Base-by-base conservation (phyloP, 768 basidiomycete genomes). In the Termitomyces sp. region DNA sequence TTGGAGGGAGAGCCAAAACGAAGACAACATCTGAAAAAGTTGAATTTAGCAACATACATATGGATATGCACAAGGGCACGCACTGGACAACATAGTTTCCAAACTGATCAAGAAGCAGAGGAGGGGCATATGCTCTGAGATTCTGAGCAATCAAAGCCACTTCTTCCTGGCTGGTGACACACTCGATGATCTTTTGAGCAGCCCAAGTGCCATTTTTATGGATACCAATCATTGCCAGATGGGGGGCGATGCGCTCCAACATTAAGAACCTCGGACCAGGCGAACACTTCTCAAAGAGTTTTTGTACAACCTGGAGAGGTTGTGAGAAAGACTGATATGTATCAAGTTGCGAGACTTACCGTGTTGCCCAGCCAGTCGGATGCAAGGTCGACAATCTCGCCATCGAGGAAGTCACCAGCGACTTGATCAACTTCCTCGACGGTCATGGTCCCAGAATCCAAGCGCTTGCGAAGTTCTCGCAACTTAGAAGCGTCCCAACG, bases 151-250 rank as follows among this genome's bases (percentile, higher is more conserved):
- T 86, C 41, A 96, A 71, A 6, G 78, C 78, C 54, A 94, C 81
- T 69, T 99, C 97, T 54, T 97, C 94, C 17, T 89, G 85, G 33
- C 80, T 86, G 55, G 86, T 83, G 44, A 94, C 91, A 60, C 94
- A 96, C 73, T 98, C 94, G 57, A 98, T 98, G 67, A 97, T 94
- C 80, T 98, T 98, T 73, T 99, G 97, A 3, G 95, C 95, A 3
- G 96, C 96, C 97, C 97, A 98, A 0, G 97, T 99, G 30, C 97
- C 97, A 63, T 99, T 98, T 78, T 98, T 98, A 78, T 99, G 97
- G 55, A 96, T 94, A 28, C 97, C 97, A 61, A 98, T 97, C 84
- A 92, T 91, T 23, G 96, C 96, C 41, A 99, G 77, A 68, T 96
- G 90, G 48, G 97, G 97, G 3, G 85, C 82, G 59, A 98, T 88